Evolutionary conservation across 2,329 filamentous ascomycete genomes (phyloP), one percentile per base, ranked within the genome.

Genomic region (Cephalotrichum gorgonifer): DNA sequence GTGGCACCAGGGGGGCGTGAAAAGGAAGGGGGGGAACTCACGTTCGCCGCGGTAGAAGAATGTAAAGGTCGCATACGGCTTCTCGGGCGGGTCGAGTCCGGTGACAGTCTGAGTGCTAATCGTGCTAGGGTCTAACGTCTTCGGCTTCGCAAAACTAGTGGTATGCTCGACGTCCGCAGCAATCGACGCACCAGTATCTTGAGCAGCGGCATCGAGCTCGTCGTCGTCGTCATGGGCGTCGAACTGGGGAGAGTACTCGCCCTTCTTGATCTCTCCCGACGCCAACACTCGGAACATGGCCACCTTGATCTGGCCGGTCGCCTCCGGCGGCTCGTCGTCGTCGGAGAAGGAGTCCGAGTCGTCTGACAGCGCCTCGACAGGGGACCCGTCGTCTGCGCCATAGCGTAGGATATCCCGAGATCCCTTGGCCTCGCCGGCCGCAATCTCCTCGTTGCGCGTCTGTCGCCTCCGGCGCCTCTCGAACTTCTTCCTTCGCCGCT

Each of bases 51-150:
- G 81, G 64, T 98, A 98, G 69, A 97, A 88, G 65, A 98, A 98
- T 26, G 94, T 97, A 65, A 98, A 98, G 8, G 87, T 85, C 4
- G 93, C 93, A 68, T 95, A 98, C 3, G 94, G 93, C 67, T 91
- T 93, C 54, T 97, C 91, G 20, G 90, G 89, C 0, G 89, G 88
- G 64, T 98, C 93, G 54, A 97, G 95, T 17, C 91, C 93, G 8
- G 93, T 97, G n/a, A 98, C 93, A 0, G 93, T 98, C 68, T 98
- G 93, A 3, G 93, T 98, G 62, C 90, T 97, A 62, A 98, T 98
- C 2, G 88, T 89, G 69, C 96, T 96, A 0, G 91, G 91, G 68
- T 97, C 94, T 48, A 96, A 75, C 2, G 88, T 86, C 74, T 96
- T 97, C 14, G 90, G 91, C 69, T 96, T 95, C 9, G 91, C 91